A percentile compares a stretch with the other conserved stretches of the same genome.
phyloP scores from a whole-genome alignment of 768 basidiomycete species.

The Lyophyllum shimeji region DNA sequence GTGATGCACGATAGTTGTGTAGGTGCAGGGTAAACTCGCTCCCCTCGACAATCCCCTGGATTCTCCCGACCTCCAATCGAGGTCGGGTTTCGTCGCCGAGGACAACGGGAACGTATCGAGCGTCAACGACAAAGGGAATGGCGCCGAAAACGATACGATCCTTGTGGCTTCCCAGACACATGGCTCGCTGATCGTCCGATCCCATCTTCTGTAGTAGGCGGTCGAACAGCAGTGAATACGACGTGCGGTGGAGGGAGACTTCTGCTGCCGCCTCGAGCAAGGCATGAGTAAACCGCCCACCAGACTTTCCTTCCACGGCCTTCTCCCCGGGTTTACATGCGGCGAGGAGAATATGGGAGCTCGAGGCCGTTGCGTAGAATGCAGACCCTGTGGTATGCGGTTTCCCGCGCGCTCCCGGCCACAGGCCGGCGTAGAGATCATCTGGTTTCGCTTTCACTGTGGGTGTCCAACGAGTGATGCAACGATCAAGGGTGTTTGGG shows the following conservation, averaged over 20 bases:
- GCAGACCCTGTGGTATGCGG: constrained; percentile 34
- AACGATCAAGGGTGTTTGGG: constrained; percentile 41
- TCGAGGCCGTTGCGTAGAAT: constrained; percentile 40
- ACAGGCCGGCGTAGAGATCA: constrained; percentile 55
- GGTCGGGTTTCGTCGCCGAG: constrained; percentile 36
- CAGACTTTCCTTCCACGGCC: constrained; percentile 61
- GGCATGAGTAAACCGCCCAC: constrained; percentile 60
- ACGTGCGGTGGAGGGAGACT: constrained; percentile 52
- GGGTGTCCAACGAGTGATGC: constrained; percentile 58
- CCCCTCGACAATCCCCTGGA: constrained; percentile 64
- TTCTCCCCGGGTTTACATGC: constrained; percentile 55
- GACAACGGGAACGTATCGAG: constrained; percentile 44
- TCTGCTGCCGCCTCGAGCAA: constrained; percentile 47
- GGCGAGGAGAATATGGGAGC: constrained; percentile 53
- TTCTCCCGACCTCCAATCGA: constrained; percentile 55
- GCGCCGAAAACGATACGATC: constrained; percentile 54
- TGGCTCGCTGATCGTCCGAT: constrained; percentile 44
- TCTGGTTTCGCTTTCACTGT: constrained; percentile 51
- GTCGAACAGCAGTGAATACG: constrained; percentile 48
- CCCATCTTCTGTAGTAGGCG: constrained; percentile 36
- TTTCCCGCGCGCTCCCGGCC: constrained; percentile 46
- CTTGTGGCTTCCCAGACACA: constrained; percentile 49
- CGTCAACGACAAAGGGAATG: constrained; percentile 53
- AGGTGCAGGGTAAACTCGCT: constrained; percentile 61
- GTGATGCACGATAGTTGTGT: constrained; percentile 60